Evolutionary conservation across 306 rosid genomes (phyloP), one percentile per base, ranked within the genome.

Genomic region (Castanopsis chinensis): DNA sequence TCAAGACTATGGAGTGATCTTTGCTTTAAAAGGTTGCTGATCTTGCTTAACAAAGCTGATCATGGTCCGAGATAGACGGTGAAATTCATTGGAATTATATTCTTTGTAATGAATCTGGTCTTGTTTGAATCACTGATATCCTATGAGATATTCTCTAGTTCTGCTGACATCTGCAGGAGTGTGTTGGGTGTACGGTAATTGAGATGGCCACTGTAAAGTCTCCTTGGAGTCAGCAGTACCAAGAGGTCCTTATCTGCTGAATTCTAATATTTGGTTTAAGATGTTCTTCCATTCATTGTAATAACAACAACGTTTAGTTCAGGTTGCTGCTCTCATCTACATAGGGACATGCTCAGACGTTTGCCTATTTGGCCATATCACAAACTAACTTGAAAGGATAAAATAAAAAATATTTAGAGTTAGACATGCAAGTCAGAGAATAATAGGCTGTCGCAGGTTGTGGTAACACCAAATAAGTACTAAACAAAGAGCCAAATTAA

Each of bases 151-250:
- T 65, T 80, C 57, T 85, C 81, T 79, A 96, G 98, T 84, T 93
- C 99, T 86, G 99, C 99, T 76, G 99, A 96, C 81, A 96, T 96
- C 85, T 96, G n/a, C n/a, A n/a, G 99, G 99, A 93, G 99, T 4
- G 99, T 96, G 98, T 96, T 80, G 99, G 98, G 25, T 96, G 99
- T 82, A 96, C 99, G 28, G 96, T 96, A 72, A 96, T 96, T 81
- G 99, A 96, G 89, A 96, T 96, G 99, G 97, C 98, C 84, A 93
- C 99, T 1, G 97, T 97, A 83, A 93, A 96, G 81, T 98, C 99
- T 87, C 99, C 97, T 54, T 96, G 99, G 99, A 96, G 98, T 74
- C 97, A 96, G 82, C 98, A 96, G 85, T 96, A 90, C 83, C 92
- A 91, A 87, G 99, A 93, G 98, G 99, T 96, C 76, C 28, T 63